Evolutionary conservation across 225 moss, liverwort and hornwort species (phyloP), one percentile per base, ranked within the genome.

Genomic region (Pleurozium schreberi): DNA sequence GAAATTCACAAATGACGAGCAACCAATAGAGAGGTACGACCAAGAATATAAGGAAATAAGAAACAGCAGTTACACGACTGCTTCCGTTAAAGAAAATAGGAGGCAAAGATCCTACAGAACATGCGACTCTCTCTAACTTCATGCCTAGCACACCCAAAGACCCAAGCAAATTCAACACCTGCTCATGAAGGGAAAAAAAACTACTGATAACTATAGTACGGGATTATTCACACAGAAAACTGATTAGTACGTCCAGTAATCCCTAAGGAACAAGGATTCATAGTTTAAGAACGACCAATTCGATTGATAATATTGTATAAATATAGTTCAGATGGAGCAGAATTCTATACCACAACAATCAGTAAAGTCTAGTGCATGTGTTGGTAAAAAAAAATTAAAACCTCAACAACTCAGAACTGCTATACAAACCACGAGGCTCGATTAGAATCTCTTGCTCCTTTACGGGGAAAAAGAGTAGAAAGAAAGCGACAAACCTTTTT

Each of bases 401-500:
- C 28, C n/a, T 65, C n/a, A 64, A 86, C 45, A 21, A 86, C 75
- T 75, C 27, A 62, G 62, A 60, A 49, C 50, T 77, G 86, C n/a
- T 47, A 34, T 53, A 53, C 25, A 78, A 45, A 55, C 55, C 64
- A 53, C 40, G 58, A 71, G 21, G 43, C 34, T 30, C 40, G 65
- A n/a, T 30, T 63, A 62, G 21, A 16, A 18, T 6, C 40, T 42
- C 42, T 65, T 42, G 16, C 66, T 55, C 53, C 42, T 33, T 8
- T 12, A 33, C n/a, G 42, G 9, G 20, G 66, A 12, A 59, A 53
- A 84, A 91, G 50, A 50, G 77, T 63, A 79, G 47, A 80, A 90
- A 70, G 49, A 68, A 75, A 60, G 81, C 64, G 68, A 78, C 84
- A 64, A 64, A 98, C 98, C 98, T 97, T 96, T 87, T 92, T 95